A percentile compares a stretch with the other conserved stretches of the same genome.
phyloP scores from a whole-genome alignment of 345 rosid genomes.

The Salix koriyanagi region DNA sequence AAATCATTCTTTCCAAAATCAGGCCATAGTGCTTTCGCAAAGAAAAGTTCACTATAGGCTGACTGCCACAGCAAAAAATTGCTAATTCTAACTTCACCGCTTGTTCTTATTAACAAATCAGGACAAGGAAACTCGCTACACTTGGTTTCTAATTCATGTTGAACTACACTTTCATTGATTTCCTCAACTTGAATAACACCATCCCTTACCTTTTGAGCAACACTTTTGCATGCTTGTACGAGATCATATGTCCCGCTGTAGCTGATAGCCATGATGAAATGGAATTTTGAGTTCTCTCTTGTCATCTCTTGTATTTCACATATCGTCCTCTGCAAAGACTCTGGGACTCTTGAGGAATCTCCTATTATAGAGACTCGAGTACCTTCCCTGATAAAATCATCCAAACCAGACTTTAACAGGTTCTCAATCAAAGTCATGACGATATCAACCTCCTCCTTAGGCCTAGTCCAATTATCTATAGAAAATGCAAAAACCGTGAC shows the following conservation, averaged over 20 bases:
- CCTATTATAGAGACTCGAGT: slow-evolving; percentile 55
- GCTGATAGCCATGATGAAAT: slow-evolving; percentile 66
- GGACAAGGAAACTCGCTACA: slow-evolving; percentile 63
- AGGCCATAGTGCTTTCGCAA: slow-evolving; percentile 64
- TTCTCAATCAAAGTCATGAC: slow-evolving; percentile 62
- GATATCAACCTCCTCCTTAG: slow-evolving; percentile 67
- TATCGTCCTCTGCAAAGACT: slow-evolving; percentile 36
- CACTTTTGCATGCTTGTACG: slow-evolving; percentile 58
- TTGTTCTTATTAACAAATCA: slow-evolving; percentile 69
- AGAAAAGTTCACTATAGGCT: slow-evolving; percentile 80
- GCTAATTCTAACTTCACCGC: slow-evolving; percentile 72
- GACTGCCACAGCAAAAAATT: slow-evolving; percentile 80
- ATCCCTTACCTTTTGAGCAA: slow-evolving; percentile 48
- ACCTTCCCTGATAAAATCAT: slow-evolving; percentile 42
- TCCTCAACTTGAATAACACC: slow-evolving; percentile 47
- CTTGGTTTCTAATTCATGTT: slow-evolving; percentile 57
- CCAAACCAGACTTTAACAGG: slow-evolving; percentile 38
- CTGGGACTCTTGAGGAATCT: slow-evolving; percentile 54
- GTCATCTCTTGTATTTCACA: slow-evolving; percentile 49
- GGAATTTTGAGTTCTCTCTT: slow-evolving; percentile 44
- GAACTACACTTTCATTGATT: slow-evolving; percentile 49
- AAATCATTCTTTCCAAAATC: slow-evolving; percentile 66
- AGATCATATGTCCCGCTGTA: slow-evolving; percentile 73
- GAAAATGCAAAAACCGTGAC: slow-evolving; percentile 79
- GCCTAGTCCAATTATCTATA: slow-evolving; percentile 68